These are phyloP conservation scores for Dimocarpus longan DNA, from an alignment of 345 rosid species.

Conservation along the genomic window DNA sequence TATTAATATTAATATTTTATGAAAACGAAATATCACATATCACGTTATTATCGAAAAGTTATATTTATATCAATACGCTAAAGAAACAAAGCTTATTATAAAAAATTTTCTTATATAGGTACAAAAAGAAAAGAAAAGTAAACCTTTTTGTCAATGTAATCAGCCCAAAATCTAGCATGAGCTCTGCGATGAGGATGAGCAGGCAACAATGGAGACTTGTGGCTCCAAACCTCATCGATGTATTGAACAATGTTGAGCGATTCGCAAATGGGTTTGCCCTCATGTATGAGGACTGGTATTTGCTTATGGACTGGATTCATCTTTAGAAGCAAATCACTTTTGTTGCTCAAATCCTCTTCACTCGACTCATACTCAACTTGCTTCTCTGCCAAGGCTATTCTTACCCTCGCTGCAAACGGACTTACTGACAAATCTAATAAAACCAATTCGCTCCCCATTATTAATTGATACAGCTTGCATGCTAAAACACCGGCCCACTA, in stretches of 20 bases:
- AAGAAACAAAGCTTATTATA: too few relatives aligned
- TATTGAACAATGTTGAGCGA: conserved; percentile 20
- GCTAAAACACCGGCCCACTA: too few relatives aligned
- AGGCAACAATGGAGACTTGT: conserved; percentile 22
- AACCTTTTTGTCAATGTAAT: conserved; percentile 23
- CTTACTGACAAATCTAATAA: conserved; percentile 14
- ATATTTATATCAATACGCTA: too few relatives aligned
- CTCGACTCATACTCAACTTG: conserved; percentile 13
- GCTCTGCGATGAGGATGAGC: conserved; percentile 22
- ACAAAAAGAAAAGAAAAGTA: not conserved
- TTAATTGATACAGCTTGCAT: not conserved
- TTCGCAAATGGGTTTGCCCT: conserved; percentile 28
- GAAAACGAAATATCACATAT: too few relatives aligned
- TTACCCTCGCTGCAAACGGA: conserved; percentile 17
- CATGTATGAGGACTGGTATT: conserved; percentile 23
- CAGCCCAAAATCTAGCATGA: conserved; percentile 25
- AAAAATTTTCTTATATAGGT: too few relatives aligned
- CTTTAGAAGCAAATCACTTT: conserved; percentile 22
- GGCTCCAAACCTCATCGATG: conserved; percentile 29
- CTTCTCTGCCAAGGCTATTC: conserved; percentile 27
- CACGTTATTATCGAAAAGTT: too few relatives aligned
- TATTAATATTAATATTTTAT: too few relatives aligned
- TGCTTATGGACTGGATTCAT: conserved; percentile 26
- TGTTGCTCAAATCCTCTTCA: conserved; percentile 23
- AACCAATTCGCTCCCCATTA: conserved; percentile 6